phyloP scores from a whole-genome alignment of 108 stramenopile species.

The Cyclotella atomus region DNA sequence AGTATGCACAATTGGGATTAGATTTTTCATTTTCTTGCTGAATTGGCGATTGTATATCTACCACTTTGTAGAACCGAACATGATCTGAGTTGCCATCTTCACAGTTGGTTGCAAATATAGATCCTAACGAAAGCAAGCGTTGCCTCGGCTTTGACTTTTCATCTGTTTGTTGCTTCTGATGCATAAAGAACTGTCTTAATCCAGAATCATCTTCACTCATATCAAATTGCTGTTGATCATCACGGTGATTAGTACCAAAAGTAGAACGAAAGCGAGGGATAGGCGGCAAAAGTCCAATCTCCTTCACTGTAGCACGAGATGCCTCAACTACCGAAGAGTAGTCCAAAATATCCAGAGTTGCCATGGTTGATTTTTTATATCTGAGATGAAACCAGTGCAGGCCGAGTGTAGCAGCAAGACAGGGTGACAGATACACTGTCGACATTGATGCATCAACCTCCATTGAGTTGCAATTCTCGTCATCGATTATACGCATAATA shows the following conservation, averaged over 20 bases:
- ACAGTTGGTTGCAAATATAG: conserved; percentile 37
- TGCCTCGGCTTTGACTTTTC: conserved; percentile 27
- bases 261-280: not conserved
- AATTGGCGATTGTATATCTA: conserved; percentile 10
- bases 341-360: conserved; percentile 1
- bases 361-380: not conserved
- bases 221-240: not conserved
- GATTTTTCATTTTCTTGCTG: not conserved
- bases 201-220: conserved; percentile 3
- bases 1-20: conserved; percentile 12
- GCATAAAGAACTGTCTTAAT: conserved; percentile 38
- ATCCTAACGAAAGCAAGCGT: conserved; percentile 37
- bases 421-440: conserved; percentile 34
- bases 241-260: not conserved
- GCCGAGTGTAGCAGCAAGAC: conserved; percentile 47
- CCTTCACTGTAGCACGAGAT: conserved; percentile 31
- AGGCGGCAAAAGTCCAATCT: conserved; percentile 39
- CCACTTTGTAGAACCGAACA: conserved; percentile 33
- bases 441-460: not conserved
- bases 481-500: conserved; percentile 1
- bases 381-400: conserved; percentile 25
- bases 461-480: not conserved
- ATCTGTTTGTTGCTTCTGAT: not conserved
- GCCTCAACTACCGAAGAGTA: conserved; percentile 13
- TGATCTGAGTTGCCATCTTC: not conserved